phyloP scores from a whole-genome alignment of 768 basidiomycete genomes.

The Amyloporia xantha region DNA sequence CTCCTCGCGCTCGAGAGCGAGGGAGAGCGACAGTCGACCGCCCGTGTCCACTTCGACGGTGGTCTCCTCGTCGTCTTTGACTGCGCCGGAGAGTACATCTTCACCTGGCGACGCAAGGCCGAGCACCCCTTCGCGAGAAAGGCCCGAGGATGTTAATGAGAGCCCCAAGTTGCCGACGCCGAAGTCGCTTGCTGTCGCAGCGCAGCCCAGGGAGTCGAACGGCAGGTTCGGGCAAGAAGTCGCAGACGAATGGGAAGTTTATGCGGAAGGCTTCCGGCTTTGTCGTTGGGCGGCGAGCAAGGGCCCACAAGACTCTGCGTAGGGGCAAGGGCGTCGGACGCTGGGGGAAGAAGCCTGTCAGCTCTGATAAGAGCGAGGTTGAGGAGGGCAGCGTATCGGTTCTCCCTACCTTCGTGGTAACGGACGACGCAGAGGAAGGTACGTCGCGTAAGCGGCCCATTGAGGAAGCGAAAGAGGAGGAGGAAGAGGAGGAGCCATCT shows the following conservation, averaged over 20 bases:
- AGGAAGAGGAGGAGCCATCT: slow-evolving; percentile 14
- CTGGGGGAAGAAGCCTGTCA: too few species aligned
- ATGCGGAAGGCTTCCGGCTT: slow-evolving; percentile 29
- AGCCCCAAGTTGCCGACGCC: slow-evolving; percentile 23
- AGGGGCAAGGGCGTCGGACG: too few species aligned
- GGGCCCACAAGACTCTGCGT: slow-evolving; percentile 3
- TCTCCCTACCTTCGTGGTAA: not conserved
- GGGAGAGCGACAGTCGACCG: slow-evolving; percentile 4
- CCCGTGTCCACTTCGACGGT: slow-evolving; percentile 3
- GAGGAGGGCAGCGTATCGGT: not conserved
- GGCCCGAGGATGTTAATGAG: not conserved
- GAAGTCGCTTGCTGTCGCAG: slow-evolving; percentile 38
- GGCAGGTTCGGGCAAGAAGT: slow-evolving; percentile 66
- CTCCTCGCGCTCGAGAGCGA: slow-evolving; percentile 1
- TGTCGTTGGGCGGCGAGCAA: slow-evolving; percentile 12
- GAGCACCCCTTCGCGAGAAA: slow-evolving; percentile 3
- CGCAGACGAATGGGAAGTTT: slow-evolving; percentile 38
- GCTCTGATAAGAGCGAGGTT: too few species aligned
- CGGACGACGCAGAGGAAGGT: not conserved
- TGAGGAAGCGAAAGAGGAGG: slow-evolving; percentile 1
- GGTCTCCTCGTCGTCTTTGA: slow-evolving; percentile 10
- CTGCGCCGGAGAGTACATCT: slow-evolving; percentile 8
- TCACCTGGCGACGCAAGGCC: slow-evolving; percentile 9
- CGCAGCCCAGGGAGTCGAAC: slow-evolving; percentile 56
- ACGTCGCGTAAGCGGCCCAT: not conserved